Evolutionary conservation across 257 asterid genomes (phyloP), one percentile per base, ranked within the genome.

Genomic region (Nicotiana knightiana): DNA sequence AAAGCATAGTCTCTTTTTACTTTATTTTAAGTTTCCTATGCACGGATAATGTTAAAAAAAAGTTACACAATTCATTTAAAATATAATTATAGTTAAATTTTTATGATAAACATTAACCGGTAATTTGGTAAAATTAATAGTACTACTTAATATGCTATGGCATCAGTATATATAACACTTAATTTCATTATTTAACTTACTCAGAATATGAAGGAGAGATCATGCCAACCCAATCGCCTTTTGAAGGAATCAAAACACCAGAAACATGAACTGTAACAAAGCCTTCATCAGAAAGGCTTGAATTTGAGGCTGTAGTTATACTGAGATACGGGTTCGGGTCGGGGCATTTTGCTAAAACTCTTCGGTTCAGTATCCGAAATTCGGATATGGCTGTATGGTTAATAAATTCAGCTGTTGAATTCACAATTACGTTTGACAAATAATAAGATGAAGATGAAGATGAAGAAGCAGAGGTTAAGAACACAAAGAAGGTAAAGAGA

Each of bases 191-290:
- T 4, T 15, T 55, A 57, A 57, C 91, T 64, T 89, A 94, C 98
- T 82, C 64, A 7, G 93, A 66, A 85, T 93, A 88, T 32, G 98
- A 87, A 75, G 98, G 97, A 0, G 98, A 91, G 82, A 94, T 86
- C 97, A 94, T 90, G 79, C 87, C 98, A 76, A 94, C 93, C 98
- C 98, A 94, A 77, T 91, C 86, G 4, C n/a, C 3, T 1, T 33
- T 15, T 1, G 92, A 85, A 11, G 97, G 97, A 51, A 18, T 10
- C 63, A 86, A 26, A 17, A 93, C 88, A 55, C 98, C 98, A 35
- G 86, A 84, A 63, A 94, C 21, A 12, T 88, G 88, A 24, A 94
- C 97, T 1, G 84, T 84, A 0, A 94, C 83, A 77, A 71, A 86
- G 39, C 65, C 89, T 10, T 93, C 97, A 46, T 92, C 89, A 1